Evolutionary conservation across 148 eudicot genomes (phyloP).

Genomic region (Rhododendron ovatum): DNA sequence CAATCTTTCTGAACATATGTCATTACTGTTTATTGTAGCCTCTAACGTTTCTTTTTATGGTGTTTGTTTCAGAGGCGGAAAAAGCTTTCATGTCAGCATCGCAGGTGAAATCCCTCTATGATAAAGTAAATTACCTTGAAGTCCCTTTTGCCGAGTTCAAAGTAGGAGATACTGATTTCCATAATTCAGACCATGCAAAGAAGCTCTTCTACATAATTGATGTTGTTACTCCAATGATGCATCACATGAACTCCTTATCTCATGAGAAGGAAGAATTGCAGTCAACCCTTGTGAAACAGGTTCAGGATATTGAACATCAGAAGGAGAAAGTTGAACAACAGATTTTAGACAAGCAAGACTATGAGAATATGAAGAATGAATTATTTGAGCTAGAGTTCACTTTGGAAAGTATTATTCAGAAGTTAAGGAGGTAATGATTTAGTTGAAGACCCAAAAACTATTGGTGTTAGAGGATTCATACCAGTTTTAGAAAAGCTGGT

Average conservation of each 20-base stretch:
- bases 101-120: conserved; percentile 48
- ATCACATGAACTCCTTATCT: neutral
- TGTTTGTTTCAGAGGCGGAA: conserved; percentile 52
- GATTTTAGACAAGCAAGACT: neutral
- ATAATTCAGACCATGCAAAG: conserved; percentile 27
- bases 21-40: neutral
- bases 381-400: neutral
- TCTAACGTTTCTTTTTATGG: neutral
- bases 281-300: neutral
- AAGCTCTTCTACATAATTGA: conserved; percentile 67
- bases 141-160: conserved; percentile 34
- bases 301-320: neutral
- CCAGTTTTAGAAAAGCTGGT: conserved; percentile 61
- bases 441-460: conserved; percentile 32
- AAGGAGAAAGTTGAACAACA: neutral
- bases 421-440: conserved; percentile 7
- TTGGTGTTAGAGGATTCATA: conserved; percentile 35
- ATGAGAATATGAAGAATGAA: neutral
- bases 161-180: conserved; percentile 23
- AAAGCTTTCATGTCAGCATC: conserved; percentile 48
- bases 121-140: conserved; percentile 49
- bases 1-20: neutral
- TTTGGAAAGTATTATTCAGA: neutral
- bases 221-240: conserved; percentile 19
- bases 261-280: neutral